phyloP scores from a whole-genome alignment of 1,284 basidiomycete species.

The Boletus nobilissimus region DNA sequence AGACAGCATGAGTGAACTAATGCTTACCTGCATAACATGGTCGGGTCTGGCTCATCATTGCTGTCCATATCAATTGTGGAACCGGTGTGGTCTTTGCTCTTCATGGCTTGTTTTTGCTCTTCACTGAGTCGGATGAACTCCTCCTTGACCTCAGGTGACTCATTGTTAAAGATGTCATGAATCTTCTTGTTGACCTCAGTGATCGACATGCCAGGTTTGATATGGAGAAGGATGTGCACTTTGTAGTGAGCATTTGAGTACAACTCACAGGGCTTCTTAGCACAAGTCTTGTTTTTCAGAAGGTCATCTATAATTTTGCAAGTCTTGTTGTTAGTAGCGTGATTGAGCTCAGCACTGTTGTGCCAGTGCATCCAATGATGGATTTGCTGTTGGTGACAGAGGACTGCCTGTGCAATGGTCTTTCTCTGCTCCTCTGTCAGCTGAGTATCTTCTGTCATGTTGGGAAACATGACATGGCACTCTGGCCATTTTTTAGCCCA shows the following conservation, averaged over 20 bases:
- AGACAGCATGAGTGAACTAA: no score
- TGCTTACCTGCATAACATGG: neutral
- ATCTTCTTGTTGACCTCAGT: constrained; percentile 4
- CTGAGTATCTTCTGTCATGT: neutral
- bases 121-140: neutral
- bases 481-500: neutral
- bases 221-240: neutral
- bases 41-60: neutral
- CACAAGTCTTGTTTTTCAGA: constrained; percentile 4
- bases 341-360: neutral
- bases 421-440: neutral
- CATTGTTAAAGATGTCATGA: neutral
- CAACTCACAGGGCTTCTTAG: constrained; percentile 6
- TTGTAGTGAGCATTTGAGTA: constrained; percentile 15
- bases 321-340: neutral
- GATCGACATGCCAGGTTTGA: neutral
- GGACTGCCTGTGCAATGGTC: neutral
- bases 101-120: neutral
- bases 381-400: neutral
- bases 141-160: neutral
- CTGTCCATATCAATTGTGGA: neutral
- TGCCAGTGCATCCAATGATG: constrained; percentile 19
- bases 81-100: no score
- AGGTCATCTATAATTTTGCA: neutral
- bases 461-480: neutral